Evolutionary conservation across 225 moss, liverwort and hornwort genomes (phyloP).

Genomic region (Pseudoscleropodium purum): DNA sequence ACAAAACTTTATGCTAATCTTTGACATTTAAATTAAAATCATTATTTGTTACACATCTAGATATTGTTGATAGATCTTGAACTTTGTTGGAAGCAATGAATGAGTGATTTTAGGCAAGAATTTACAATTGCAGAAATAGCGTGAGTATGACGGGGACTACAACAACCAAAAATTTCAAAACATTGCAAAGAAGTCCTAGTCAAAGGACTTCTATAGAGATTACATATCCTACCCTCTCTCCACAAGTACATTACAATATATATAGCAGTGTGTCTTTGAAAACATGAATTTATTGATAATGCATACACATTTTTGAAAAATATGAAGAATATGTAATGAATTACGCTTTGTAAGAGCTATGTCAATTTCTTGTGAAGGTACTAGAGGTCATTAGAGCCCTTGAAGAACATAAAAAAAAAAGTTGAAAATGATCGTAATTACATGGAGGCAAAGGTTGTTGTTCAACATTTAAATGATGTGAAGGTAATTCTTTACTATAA

Average conservation of each 20-base stretch:
- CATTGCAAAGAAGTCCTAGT: conserved; percentile 63
- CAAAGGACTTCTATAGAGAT: conserved; percentile 40
- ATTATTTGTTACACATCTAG: background rate
- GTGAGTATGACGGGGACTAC: conserved; percentile 47
- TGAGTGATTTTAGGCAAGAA: background rate
- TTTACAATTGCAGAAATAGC: conserved; percentile 30
- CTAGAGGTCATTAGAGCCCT: conserved; percentile 61
- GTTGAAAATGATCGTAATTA: conserved; percentile 67
- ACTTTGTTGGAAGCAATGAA: background rate
- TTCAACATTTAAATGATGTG: conserved; percentile 62
- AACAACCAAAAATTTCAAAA: conserved; percentile 41
- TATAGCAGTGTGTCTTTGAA: background rate
- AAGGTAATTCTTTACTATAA: conserved; percentile 21
- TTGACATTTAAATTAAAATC: background rate
- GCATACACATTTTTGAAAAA: background rate
- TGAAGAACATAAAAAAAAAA: conserved; percentile 52
- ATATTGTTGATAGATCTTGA: background rate
- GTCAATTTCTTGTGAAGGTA: conserved; percentile 22
- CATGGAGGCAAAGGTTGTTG: conserved; percentile 51
- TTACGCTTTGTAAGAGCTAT: background rate
- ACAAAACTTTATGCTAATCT: background rate
- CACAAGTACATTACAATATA: conserved; percentile 29
- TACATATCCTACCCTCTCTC: conserved; percentile 46
- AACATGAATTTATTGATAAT: background rate
- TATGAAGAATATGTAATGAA: background rate